phyloP scores from a whole-genome alignment of 306 rosid species.

The Dalbergia cochinchinensis region DNA sequence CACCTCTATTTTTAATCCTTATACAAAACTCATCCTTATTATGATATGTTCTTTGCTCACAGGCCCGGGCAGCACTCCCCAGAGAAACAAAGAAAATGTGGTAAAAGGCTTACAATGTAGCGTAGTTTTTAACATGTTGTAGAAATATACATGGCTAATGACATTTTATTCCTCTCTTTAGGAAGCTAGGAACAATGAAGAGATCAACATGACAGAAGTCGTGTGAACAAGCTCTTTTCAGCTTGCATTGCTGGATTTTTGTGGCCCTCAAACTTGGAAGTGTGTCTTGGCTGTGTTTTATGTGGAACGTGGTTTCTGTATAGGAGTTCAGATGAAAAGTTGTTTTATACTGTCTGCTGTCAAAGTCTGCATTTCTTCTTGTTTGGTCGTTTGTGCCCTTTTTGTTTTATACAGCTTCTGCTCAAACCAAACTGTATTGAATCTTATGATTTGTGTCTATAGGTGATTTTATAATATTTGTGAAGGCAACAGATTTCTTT shows the following conservation, averaged over 20 bases:
- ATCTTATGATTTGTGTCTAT: slow-evolving; percentile 20
- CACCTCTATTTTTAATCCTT: too few species aligned
- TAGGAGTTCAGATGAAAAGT: slow-evolving; percentile 46
- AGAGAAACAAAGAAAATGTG: slow-evolving; percentile 76
- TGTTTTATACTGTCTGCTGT: slow-evolving; percentile 37
- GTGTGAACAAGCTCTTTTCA: slow-evolving; percentile 40
- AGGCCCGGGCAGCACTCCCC: slow-evolving; percentile 45
- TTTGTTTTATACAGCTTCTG: slow-evolving; percentile 24
- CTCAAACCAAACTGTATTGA: slow-evolving; percentile 35
- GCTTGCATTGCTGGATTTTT: neutral
- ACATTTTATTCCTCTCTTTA: slow-evolving; percentile 9
- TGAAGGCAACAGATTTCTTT: slow-evolving; percentile 12
- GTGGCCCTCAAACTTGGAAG: slow-evolving; percentile 47
- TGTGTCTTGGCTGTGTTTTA: slow-evolving; percentile 53
- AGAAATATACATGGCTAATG: slow-evolving; percentile 1
- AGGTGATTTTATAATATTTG: slow-evolving; percentile 12
- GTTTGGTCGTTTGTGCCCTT: slow-evolving; percentile 36
- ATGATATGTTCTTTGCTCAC: slow-evolving; percentile 22
- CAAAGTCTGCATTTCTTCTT: slow-evolving; percentile 25
- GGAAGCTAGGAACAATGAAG: slow-evolving; percentile 61
- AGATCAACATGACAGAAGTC: slow-evolving; percentile 48
- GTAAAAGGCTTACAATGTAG: slow-evolving; percentile 42
- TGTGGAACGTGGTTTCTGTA: slow-evolving; percentile 56
- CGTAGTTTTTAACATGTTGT: neutral
- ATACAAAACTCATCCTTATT: too few species aligned